A percentile compares a stretch with the other conserved stretches of the same genome.
Evolutionary conservation across 495 filamentous ascomycete genomes (phyloP).

Genomic region (Aspergillus funiculosus): DNA sequence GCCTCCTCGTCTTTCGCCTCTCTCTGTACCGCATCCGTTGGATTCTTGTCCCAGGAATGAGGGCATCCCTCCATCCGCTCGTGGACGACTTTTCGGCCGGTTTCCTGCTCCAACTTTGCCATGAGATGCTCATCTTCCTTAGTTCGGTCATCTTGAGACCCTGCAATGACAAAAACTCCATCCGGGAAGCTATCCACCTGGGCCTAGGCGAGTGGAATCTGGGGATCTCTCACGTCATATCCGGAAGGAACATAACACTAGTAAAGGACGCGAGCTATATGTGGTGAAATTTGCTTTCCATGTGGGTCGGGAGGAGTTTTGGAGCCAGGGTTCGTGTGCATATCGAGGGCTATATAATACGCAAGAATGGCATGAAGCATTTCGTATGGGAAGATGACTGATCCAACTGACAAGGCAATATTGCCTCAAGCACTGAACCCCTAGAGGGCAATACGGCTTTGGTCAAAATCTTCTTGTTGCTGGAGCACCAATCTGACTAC

Average conservation of each 20-base stretch:
- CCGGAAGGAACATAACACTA: slow-evolving; percentile 27
- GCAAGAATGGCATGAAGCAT: slow-evolving; percentile 38
- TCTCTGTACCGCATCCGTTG: slow-evolving; percentile 20
- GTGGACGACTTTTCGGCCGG: slow-evolving; percentile 34
- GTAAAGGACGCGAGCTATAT: slow-evolving; percentile 28
- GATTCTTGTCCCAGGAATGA: slow-evolving; percentile 39
- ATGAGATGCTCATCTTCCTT: slow-evolving; percentile 40
- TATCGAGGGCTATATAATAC: slow-evolving; percentile 39
- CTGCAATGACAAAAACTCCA: slow-evolving; percentile 40
- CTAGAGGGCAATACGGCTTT: slow-evolving; percentile 33
- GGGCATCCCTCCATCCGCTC: slow-evolving; percentile 37
- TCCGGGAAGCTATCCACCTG: slow-evolving; percentile 33
- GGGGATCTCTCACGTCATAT: slow-evolving; percentile 38
- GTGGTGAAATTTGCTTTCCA: slow-evolving; percentile 23
- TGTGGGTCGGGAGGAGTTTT: slow-evolving; percentile 26
- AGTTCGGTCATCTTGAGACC: slow-evolving; percentile 36
- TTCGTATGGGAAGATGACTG: slow-evolving; percentile 33
- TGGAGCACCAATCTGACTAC: slow-evolving; percentile 31
- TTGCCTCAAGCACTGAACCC: slow-evolving; percentile 46
- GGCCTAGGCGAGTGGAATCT: slow-evolving; percentile 43
- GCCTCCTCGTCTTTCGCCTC: slow-evolving; percentile 34
- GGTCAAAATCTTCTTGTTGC: slow-evolving; percentile 31
- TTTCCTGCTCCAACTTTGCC: slow-evolving; percentile 22
- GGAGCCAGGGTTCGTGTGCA: slow-evolving; percentile 18
- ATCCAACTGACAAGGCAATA: slow-evolving; percentile 34